Evolutionary conservation across 768 basidiomycete species (phyloP), one percentile per base, ranked within the genome.

Genomic region (Boletellus emodensis): DNA sequence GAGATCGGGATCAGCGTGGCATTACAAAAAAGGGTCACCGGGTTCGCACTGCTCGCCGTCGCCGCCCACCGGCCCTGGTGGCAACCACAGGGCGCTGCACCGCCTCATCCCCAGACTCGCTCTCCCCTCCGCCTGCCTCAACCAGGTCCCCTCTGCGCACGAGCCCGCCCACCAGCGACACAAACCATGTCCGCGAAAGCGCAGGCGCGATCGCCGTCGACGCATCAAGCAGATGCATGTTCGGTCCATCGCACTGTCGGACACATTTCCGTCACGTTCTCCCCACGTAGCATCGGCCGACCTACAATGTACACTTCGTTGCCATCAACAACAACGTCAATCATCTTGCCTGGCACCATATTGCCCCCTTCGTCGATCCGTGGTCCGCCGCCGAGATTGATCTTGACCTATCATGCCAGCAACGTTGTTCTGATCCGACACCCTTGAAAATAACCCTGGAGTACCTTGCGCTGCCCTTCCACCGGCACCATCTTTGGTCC

Each of bases 281-380:
- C 45, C 47, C 52, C n/a, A 42, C 35, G 26, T 43, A 33, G 28
- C 52, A 47, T 55, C 58, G 48, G 45, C 49, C 34, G 41, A 77
- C 87, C 66, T 63, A 90, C 88, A 49, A 92, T 75, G 69, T 80
- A 93, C 36, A 93, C 89, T 34, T 83, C 63, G 38, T 78, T 72
- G 39, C 83, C 83, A 51, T 91, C 87, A 11, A 94, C 91, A 17
- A 91, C 75, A 83, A 92, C 83, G 52, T 93, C 90, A 51, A 92
- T 72, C 70, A 71, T 77, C 64, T 76, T 80, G 8, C 75, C 79
- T 28, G 67, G 64, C 20, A 71, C 61, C 15, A 67, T 54, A 50
- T 78, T 76, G 4, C 84, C 85, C 46, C 81, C 82, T 51, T 80
- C 83, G 56, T 84, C 80, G 7, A 68, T 51, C 20, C 72, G 73